Percentiles rank a stretch among this genome's conserved stretches.
Evolutionary conservation across 768 basidiomycete species (phyloP).

Genomic region (Termitomyces sp.): DNA sequence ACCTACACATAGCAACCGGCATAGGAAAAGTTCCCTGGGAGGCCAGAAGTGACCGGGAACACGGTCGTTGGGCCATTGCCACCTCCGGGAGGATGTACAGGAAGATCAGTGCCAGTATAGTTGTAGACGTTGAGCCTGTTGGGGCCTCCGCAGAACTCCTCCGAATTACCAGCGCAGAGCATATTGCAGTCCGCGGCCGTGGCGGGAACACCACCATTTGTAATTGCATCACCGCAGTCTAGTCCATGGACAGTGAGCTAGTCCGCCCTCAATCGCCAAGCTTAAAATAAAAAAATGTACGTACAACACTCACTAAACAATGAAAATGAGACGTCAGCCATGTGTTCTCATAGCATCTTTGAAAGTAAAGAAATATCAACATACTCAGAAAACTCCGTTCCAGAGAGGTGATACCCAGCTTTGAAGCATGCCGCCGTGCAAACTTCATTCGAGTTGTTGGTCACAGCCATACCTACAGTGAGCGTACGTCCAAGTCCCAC

Average conservation of each 20-base stretch:
- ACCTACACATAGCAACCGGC: conserved; percentile 61
- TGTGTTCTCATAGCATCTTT: not conserved
- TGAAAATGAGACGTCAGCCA: conserved; percentile 20
- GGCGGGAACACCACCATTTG: conserved; percentile 40
- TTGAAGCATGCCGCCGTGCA: conserved; percentile 61
- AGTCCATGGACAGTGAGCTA: conserved; percentile 1
- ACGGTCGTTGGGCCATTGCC: conserved; percentile 29
- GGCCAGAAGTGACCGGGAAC: conserved; percentile 42
- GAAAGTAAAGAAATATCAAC: conserved; percentile 20
- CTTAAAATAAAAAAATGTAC: conserved; percentile 17
- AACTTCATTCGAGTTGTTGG: conserved; percentile 42
- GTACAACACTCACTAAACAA: conserved; percentile 49
- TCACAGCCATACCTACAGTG: conserved; percentile 25
- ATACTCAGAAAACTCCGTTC: conserved; percentile 33
- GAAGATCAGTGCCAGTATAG: conserved; percentile 54
- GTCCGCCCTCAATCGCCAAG: not conserved
- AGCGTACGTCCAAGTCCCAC: conserved; percentile 36
- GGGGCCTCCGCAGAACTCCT: conserved; percentile 72
- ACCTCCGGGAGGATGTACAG: conserved; percentile 23
- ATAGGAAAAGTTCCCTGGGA: conserved; percentile 55
- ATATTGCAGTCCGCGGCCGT: conserved; percentile 56
- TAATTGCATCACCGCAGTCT: conserved; percentile 48
- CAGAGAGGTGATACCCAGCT: conserved; percentile 35
- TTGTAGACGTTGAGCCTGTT: conserved; percentile 63
- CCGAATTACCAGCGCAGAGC: conserved; percentile 54